Conservation (phyloP, 2,329 filamentous ascomycete species). For the Paraconiothyrium sp. region DNA sequence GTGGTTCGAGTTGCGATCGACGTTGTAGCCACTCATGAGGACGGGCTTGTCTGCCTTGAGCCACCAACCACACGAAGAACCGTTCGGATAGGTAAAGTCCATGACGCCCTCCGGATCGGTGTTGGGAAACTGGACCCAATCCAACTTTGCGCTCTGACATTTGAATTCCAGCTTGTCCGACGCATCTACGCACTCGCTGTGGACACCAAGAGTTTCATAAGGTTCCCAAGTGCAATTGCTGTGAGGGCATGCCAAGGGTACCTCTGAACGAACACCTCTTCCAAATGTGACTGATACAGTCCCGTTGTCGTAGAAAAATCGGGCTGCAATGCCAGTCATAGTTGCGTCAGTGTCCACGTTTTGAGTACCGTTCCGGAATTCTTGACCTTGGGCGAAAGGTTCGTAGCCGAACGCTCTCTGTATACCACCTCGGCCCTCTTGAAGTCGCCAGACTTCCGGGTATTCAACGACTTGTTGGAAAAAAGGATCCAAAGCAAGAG, state of each 20-base stretch:
- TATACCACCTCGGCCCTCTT: slow-evolving; percentile 12
- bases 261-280: slow-evolving; percentile 16
- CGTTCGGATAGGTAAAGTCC: slow-evolving; percentile 11
- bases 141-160: slow-evolving; percentile 5
- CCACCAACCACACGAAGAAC: slow-evolving; percentile 20
- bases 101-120: background rate
- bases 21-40: slow-evolving; percentile 23
- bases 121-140: slow-evolving; percentile 18
- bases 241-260: slow-evolving; percentile 15
- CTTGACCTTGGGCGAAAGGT: background rate
- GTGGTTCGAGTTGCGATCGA: slow-evolving; percentile 1
- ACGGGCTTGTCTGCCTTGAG: slow-evolving; percentile 14
- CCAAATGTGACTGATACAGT: slow-evolving; percentile 18
- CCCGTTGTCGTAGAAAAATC: slow-evolving; percentile 22
- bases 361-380: background rate
- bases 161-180: slow-evolving; percentile 11
- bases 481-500: slow-evolving; percentile 32
- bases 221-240: slow-evolving; percentile 18
- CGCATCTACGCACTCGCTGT: slow-evolving; percentile 14
- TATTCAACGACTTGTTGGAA: slow-evolving; percentile 32
- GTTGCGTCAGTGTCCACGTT: slow-evolving; percentile 1
- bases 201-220: slow-evolving; percentile 17
- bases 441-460: slow-evolving; percentile 21
- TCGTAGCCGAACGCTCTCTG: slow-evolving; percentile 15
- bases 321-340: background rate